Evolutionary conservation across 2,329 filamentous ascomycete genomes (phyloP).

Genomic region (Aureobasidium sp.): DNA sequence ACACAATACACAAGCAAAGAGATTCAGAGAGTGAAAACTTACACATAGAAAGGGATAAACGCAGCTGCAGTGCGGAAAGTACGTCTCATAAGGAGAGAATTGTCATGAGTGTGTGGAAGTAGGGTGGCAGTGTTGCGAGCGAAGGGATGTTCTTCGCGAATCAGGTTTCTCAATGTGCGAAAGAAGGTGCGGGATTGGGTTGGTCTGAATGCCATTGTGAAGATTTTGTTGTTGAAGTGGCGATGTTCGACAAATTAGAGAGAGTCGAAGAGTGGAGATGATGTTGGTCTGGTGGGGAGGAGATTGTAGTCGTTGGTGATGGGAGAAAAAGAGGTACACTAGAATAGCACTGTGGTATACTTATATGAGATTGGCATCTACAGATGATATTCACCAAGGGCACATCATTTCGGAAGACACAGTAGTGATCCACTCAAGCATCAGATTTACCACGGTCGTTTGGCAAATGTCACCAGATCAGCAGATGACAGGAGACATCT

Average conservation of each 20-base stretch:
- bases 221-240: neutral
- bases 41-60: slow-evolving; percentile 7
- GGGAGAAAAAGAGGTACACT: slow-evolving; percentile 7
- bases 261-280: slow-evolving; percentile 1
- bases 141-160: slow-evolving; percentile 13
- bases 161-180: slow-evolving; percentile 10
- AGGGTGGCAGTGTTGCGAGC: slow-evolving; percentile 17
- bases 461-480: slow-evolving; percentile 11
- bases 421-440: neutral
- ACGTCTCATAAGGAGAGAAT: neutral
- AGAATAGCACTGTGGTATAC: neutral
- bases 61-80: neutral
- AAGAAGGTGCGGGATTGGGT: slow-evolving; percentile 20
- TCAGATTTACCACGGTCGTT: neutral
- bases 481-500: slow-evolving; percentile 7
- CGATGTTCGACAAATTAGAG: no score
- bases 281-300: neutral
- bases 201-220: slow-evolving; percentile 21
- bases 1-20: no score
- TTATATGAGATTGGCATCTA: slow-evolving; percentile 8
- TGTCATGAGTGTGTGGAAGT: slow-evolving; percentile 12
- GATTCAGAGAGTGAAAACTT: neutral
- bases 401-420: neutral
- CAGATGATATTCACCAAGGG: neutral
- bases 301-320: slow-evolving; percentile 3